Evolutionary conservation across 176 grass and related monocot species (phyloP), one percentile per base, ranked within the genome.

Genomic region (Raddia distichophylla): DNA sequence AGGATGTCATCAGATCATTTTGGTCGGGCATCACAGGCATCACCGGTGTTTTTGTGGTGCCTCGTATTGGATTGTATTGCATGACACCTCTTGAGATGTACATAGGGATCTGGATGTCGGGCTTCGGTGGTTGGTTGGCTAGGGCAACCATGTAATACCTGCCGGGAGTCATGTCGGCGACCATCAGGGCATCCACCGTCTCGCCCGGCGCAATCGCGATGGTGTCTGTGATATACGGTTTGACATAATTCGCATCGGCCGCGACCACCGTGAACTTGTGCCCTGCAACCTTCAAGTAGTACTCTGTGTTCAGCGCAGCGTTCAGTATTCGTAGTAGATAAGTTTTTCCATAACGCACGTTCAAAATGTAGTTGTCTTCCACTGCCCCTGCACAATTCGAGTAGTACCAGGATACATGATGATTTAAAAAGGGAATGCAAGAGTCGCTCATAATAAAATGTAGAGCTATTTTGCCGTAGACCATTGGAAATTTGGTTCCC

Each of bases 201-300:
- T 87, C 64, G 3, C 86, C 86, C 0, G 78, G 79, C 5, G 68
- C 80, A 13, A 83, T 35, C 0, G 48, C 58, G 3, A 87, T 5
- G 37, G 54, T 32, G 37, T 87, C 86, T 1, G 79, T 87, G 2
- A 35, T 63, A 35, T 65, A 87, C 13, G 79, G 86, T 8, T 14
- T 83, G 1, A 77, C 27, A 16, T 87, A 78, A 47, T 70, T 77
- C 6, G 79, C 83, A 6, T 85, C 83, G 4, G 74, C 44, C 5
- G 12, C 42, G 18, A 85, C 83, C 12, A 85, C 83, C 17, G 83
- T 85, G 56, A 78, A 63, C 18, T 8, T 78, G 66, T 85, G 83
- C 0, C 73, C 74, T 5, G 74, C 82, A 4, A 82, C 22, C 80
- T 77, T 84, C 32, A 77, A 0, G 74, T 52, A 85, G 82, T 77